Base-by-base conservation (phyloP, 306 rosid genomes). In the Myrica gale region DNA sequence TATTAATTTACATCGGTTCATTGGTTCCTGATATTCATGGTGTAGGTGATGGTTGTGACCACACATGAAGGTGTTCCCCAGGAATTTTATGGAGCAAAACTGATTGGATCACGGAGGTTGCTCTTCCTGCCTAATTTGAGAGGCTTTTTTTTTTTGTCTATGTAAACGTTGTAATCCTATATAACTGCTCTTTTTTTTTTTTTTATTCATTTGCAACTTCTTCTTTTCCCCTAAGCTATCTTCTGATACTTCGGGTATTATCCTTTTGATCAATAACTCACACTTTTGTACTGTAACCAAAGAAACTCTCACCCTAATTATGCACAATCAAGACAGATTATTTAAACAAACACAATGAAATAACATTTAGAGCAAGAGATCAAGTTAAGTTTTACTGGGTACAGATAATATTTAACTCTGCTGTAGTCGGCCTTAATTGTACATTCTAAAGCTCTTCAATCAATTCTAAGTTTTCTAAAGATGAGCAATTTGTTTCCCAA, bases 11-110 rank as follows among this genome's bases (percentile, higher is more conserved):
- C 75, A 61, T 82, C 44, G 45, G 12, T 61, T 80, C 73, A 26
- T 68, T 74, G 55, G 61, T 74, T 52, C 17, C 17, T 85, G 76
- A 11, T 73, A 65, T 74, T 52, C 20, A 19, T 85, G 76, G 15
- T 73, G 53, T 55, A 96, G 99, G 97, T 96, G 76, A 85, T 96
- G 96, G 98, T 96, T 58, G 97, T 96, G 83, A 96, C 99, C 52
- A 96, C 98, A 21, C 99, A 92, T 73, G 97, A 90, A 90, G 99
- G 99, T 63, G 97, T 92, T 6, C 99, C 99, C 0, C 51, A 82
- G 20, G 99, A 96, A 81, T 96, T 96, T 86, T 82, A 96, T 73
- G 98, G 99, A 60, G 99, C 99, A 52, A 89, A 88, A 79, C 78
- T 87, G 77, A 88, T 96, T 76, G 99, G 98, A 82, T 96, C 99